phyloP scores from a whole-genome alignment of 2,329 filamentous ascomycete species.

The Talaromyces sp. region DNA sequence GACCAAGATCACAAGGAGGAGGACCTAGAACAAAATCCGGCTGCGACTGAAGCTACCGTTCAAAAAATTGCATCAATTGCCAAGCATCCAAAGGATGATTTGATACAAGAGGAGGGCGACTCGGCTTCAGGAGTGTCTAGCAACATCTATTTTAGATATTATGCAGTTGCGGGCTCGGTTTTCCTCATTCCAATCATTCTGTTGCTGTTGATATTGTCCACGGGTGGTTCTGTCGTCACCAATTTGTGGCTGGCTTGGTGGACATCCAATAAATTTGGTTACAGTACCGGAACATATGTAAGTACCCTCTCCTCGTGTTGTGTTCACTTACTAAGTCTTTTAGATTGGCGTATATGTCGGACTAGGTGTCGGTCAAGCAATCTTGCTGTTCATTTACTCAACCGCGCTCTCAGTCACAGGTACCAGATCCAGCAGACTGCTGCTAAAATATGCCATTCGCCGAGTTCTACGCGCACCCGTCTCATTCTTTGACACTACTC shows the following conservation, averaged over 20 bases:
- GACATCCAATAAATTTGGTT: constrained; percentile 68
- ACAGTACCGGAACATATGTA: constrained; percentile 46
- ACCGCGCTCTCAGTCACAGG: constrained; percentile 69
- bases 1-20: constrained; percentile 48
- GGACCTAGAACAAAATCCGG: constrained; percentile 48
- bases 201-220: constrained; percentile 63
- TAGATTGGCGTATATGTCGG: constrained; percentile 64
- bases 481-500: constrained; percentile 74
- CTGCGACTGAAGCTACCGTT: constrained; percentile 13
- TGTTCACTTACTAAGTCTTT: background rate
- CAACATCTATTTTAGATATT: constrained; percentile 69
- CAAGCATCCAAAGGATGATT: constrained; percentile 39
- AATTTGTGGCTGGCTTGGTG: constrained; percentile 87
- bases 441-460: constrained; percentile 66
- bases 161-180: constrained; percentile 64
- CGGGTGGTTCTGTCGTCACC: constrained; percentile 75
- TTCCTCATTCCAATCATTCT: constrained; percentile 60
- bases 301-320: constrained; percentile 36
- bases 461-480: constrained; percentile 68
- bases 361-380: constrained; percentile 65
- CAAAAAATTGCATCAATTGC: constrained; percentile 46
- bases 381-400: constrained; percentile 73
- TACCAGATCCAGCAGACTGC: constrained; percentile 66
- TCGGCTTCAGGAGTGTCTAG: constrained; percentile 66
- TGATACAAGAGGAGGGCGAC: constrained; percentile 42